Base-by-base conservation (phyloP, 1,284 basidiomycete species). In the Microbotryum saponariae region DNA sequence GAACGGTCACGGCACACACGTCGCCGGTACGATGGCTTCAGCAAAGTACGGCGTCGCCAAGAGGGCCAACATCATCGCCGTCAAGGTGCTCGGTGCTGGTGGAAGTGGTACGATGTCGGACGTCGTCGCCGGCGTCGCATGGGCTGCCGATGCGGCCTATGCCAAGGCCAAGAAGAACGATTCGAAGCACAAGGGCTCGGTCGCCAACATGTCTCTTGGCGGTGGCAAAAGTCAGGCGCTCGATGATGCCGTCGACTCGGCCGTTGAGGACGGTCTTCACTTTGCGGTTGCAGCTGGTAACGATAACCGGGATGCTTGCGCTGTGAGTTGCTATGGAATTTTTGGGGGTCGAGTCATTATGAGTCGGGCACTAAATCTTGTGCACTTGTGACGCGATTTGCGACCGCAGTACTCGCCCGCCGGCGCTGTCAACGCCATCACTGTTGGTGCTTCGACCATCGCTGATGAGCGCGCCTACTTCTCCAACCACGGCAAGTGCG, bases 141-240 rank as follows among this genome's bases (percentile, higher is more conserved):
- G 85, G 84, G 93, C 92, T 62, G 84, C 87, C 23, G 77, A 80
- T 51, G 73, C 82, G 27, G 89, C 92, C 31, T 75, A 77, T 63
- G 85, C 88, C 49, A 79, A 78, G 23, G 81, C 81, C 18, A 86
- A 91, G 76, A 85, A 85, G 59, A 83, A 81, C 74, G 60, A 86
- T 85, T 65, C 70, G 71, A 69, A 80, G 64, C 86, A 90, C 81
- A 93, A 92, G 80, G 94, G 94, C 46, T 94, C 92, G 47, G 93
- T 97, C 69, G 91, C 89, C 65, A 97, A 94, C 82, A 97, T 98
- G 94, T 90, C 87, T 74, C 86, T 98, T 59, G 94, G 94, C 68
- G 94, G 94, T 73, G 90, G 90, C 71, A 94, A 92, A 80, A 91
- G 90, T n/a, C 81, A 80, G 48, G 83, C 89, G 51, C 82, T 97